Evolutionary conservation across 2,329 filamentous ascomycete genomes (phyloP).

Genomic region (Talaromyces sp.): DNA sequence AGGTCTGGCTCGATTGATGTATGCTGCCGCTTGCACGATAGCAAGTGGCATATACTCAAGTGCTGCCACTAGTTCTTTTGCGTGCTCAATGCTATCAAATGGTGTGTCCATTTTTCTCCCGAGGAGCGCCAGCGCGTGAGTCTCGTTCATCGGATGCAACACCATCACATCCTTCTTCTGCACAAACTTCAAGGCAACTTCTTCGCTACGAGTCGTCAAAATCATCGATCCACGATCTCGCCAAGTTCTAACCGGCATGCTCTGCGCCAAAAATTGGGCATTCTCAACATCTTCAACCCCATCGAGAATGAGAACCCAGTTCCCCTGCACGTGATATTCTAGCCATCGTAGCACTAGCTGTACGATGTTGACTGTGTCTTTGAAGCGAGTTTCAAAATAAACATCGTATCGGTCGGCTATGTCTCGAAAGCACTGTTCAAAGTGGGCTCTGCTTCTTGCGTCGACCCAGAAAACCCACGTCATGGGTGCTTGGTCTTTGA

Average conservation of each 20-base stretch:
- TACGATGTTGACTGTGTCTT: background rate
- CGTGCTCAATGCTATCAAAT: background rate
- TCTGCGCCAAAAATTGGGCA: background rate
- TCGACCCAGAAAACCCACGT: background rate
- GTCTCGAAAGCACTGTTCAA: background rate
- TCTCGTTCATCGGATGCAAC: background rate
- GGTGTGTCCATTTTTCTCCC: background rate
- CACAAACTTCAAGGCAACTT: background rate
- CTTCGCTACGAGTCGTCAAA: background rate
- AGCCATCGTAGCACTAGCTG: background rate
- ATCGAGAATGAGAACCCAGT: background rate
- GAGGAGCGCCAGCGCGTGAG: background rate
- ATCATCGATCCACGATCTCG: background rate
- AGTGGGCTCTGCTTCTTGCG: background rate
- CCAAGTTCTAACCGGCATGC: background rate
- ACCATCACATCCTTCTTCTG: background rate
- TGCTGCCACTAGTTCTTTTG: background rate
- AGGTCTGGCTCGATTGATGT: background rate
- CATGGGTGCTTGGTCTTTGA: background rate
- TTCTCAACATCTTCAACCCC: background rate
- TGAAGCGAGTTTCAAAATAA: background rate
- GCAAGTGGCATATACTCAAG: background rate
- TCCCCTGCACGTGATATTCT: background rate
- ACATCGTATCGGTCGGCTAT: background rate
- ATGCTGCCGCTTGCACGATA: slow-evolving; percentile 1